Base-by-base conservation (phyloP, 768 basidiomycete genomes). In the Clavaria fumosa region DNA sequence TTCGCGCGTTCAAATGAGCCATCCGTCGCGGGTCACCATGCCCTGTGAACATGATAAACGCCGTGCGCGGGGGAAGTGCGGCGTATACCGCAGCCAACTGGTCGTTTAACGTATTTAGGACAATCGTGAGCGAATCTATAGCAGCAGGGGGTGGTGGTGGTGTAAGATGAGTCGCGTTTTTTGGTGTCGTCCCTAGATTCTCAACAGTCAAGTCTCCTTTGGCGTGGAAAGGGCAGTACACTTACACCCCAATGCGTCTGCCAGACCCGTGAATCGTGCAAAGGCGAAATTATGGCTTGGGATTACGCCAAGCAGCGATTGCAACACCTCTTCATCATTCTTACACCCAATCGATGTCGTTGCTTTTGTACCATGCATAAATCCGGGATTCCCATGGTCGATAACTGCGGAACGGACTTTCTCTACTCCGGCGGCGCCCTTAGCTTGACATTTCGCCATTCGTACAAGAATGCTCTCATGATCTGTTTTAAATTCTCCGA, bases 381-480 rank as follows among this genome's bases (percentile, higher is more conserved):
- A 71, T 3, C 62, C 59, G 0, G 86, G 83, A 49, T 83, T 84
- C 6, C 88, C 85, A 45, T 82, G 78, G 49, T 96, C 88, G 34
- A 90, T 76, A 1, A 90, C 78, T 0, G 79, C 83, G 3, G 68
- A 60, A 39, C 64, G 62, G 10, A 77, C 53, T 34, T 59, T 55
- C n/a, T n/a, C n/a, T n/a, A n/a, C n/a, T 38, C 69, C 61, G 35
- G 51, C 51, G 2, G 51, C 60, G 9, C 48, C 59, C 12, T 51
- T 49, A 21, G 57, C 50, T 27, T 54, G 56, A 23, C 72, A 60
- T 40, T 86, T 63, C 36, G 63, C 61, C 64, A 93, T 75, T 20
- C 85, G 67, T 53, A 90, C 89, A 48, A 95, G 89, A 23, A 96
- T 81, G 3, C 78, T 74, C 59, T 96, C 90, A 42, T 68, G 69